A percentile compares a stretch with the other conserved stretches of the same genome.
Evolutionary conservation across 495 filamentous ascomycete species (phyloP).

Genomic region (Penicillium salamii): DNA sequence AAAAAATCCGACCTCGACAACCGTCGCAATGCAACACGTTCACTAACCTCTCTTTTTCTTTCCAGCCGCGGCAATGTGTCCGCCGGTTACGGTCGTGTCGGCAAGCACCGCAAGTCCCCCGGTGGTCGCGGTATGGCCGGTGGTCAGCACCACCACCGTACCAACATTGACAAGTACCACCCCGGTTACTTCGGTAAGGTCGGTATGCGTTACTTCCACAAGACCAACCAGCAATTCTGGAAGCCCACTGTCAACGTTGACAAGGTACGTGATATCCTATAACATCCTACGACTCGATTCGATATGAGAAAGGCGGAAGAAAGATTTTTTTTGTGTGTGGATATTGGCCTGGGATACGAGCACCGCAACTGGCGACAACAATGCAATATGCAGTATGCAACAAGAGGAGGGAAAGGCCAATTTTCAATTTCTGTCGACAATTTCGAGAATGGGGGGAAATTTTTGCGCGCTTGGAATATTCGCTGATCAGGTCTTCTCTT

Average conservation of each 20-base stretch:
- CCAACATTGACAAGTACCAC: conserved; percentile 93
- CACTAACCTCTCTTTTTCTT: conserved; percentile 24
- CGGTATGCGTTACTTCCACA: conserved; percentile 95
- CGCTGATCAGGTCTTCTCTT: conserved; percentile 21
- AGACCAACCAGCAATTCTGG: conserved; percentile 86
- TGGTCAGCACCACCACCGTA: conserved; percentile 92
- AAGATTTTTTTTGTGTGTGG: conserved; percentile 1
- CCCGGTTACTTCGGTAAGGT: conserved; percentile 98
- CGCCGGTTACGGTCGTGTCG: conserved; percentile 87
- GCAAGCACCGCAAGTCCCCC: conserved; percentile 91
- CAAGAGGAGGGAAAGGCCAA: too few species aligned
- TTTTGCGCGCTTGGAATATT: conserved; percentile 1
- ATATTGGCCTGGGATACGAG: background rate
- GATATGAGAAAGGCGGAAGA: conserved; percentile 2
- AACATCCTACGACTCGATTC: conserved; percentile 11
- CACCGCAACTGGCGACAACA: background rate
- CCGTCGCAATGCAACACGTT: conserved; percentile 9
- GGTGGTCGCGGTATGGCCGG: conserved; percentile 95
- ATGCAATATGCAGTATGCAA: too few species aligned
- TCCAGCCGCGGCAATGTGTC: conserved; percentile 88
- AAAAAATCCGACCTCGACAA: conserved; percentile 22
- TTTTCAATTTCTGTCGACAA: too few species aligned
- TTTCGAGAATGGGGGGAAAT: background rate
- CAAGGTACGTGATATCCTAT: conserved; percentile 68
- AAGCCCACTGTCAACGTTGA: conserved; percentile 89